These are phyloP conservation scores for Saccharomyces hybrid DNA, from an alignment of 1,139 yeast species.

Conservation along the genomic window DNA sequence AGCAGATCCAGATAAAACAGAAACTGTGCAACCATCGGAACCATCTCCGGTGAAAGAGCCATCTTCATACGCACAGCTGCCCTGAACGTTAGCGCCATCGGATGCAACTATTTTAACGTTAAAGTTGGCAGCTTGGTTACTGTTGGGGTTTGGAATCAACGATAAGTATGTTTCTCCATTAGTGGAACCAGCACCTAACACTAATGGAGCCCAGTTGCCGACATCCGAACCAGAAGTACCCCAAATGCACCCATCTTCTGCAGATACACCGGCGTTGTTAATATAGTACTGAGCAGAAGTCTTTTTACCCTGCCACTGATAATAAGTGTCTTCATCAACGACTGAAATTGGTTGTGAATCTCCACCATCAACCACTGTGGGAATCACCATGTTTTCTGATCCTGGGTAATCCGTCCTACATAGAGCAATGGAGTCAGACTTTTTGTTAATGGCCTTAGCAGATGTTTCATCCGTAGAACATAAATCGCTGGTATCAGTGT, in stretches of 20 bases:
- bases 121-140: conserved; percentile 66
- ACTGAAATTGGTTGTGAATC: conserved; percentile 60
- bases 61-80: conserved; percentile 73
- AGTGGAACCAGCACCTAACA: conserved; percentile 85
- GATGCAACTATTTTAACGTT: conserved; percentile 78
- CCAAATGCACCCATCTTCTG: conserved; percentile 91
- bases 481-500: conserved; percentile 52
- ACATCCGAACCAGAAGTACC: conserved; percentile 68
- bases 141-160: conserved; percentile 93
- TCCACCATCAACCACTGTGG: conserved; percentile 75
- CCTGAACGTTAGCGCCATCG: conserved; percentile 57
- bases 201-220: conserved; percentile 98
- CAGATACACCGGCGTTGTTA: conserved; percentile 88
- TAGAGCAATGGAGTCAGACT: conserved; percentile 63
- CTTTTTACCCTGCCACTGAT: conserved; percentile 69
- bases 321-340: conserved; percentile 71
- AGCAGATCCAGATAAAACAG: conserved; percentile 76
- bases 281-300: conserved; percentile 97
- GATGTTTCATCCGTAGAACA: conserved; percentile 79
- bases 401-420: conserved; percentile 99
- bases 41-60: conserved; percentile 60
- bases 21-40: conserved; percentile 83
- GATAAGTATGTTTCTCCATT: conserved; percentile 79
- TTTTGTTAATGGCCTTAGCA: conserved; percentile 61
- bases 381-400: conserved; percentile 95